Evolutionary conservation across 2,329 filamentous ascomycete species (phyloP).

Genomic region (Thelonectria olida): DNA sequence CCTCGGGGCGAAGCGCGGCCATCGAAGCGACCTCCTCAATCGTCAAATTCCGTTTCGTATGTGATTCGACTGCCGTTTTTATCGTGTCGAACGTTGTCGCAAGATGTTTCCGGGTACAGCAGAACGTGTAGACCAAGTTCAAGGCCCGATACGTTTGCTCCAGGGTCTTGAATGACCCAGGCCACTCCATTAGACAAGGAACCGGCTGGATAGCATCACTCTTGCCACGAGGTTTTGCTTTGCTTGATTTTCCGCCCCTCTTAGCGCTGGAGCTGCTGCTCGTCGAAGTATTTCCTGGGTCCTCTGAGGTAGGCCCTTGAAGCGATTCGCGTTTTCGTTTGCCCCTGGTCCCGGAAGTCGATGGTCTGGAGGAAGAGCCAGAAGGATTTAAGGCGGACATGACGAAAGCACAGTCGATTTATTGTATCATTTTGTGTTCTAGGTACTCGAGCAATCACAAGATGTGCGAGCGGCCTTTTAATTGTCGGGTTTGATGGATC

Average conservation of each 20-base stretch:
- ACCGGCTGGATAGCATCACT: constrained; percentile 31
- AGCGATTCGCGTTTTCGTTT: constrained; percentile 35
- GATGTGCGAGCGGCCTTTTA: no score
- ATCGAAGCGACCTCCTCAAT: constrained; percentile 86
- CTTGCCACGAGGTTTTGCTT: constrained; percentile 22
- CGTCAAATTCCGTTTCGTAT: constrained; percentile 75
- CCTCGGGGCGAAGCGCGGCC: constrained; percentile 77
- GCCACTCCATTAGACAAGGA: constrained; percentile 68
- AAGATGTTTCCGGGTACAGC: constrained; percentile 90
- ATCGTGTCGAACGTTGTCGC: constrained; percentile 93
- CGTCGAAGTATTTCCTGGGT: constrained; percentile 20
- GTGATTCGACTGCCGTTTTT: constrained; percentile 82
- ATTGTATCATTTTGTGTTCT: constrained; percentile 5
- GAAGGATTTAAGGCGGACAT: constrained; percentile 12
- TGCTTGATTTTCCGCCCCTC: constrained; percentile 9
- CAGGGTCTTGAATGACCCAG: constrained; percentile 75
- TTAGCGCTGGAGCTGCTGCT: constrained; percentile 8
- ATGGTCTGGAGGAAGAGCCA: background rate
- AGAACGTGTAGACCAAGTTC: constrained; percentile 95
- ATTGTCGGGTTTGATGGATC: background rate
- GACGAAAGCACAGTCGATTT: constrained; percentile 3
- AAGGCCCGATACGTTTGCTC: constrained; percentile 83
- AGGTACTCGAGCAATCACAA: background rate
- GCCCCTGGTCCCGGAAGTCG: constrained; percentile 7
- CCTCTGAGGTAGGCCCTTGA: constrained; percentile 7